These are phyloP conservation scores for Podospora conica DNA, from an alignment of 495 filamentous ascomycete species.

Conservation along the genomic window DNA sequence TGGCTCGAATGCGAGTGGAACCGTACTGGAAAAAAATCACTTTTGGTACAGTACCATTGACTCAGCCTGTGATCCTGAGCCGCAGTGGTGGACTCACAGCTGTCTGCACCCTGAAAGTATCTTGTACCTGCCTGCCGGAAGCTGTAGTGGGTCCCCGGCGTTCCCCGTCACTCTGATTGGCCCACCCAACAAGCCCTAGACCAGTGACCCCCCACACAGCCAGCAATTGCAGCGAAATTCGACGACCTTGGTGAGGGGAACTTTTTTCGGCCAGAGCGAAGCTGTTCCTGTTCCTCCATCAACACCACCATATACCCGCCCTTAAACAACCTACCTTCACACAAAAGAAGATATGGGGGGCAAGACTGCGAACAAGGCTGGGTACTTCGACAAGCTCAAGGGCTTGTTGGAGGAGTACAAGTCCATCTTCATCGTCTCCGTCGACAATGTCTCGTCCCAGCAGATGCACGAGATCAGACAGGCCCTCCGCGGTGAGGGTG, in stretches of 20 bases:
- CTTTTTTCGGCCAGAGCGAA: constrained; percentile 13
- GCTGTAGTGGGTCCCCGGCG: constrained; percentile 2
- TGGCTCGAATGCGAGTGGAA: not conserved
- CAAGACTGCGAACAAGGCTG: constrained; percentile 87
- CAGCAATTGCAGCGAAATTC: constrained; percentile 28
- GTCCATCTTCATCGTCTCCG: constrained; percentile 92
- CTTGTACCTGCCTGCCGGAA: not conserved
- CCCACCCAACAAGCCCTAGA: constrained; percentile 26
- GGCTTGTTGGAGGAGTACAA: constrained; percentile 83
- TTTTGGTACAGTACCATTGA: not conserved
- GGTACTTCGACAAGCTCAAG: constrained; percentile 99
- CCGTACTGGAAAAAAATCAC: not conserved
- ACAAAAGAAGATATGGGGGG: constrained; percentile 99
- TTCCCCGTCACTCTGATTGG: constrained; percentile 14
- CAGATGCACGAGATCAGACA: constrained; percentile 99
- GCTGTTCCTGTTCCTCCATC: constrained; percentile 18
- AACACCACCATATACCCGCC: constrained; percentile 45
- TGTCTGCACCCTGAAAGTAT: not conserved
- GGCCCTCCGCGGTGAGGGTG: constrained; percentile 76
- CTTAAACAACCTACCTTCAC: constrained; percentile 97
- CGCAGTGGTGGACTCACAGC: not conserved
- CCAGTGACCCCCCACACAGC: constrained; percentile 20
- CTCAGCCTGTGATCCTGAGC: no score
- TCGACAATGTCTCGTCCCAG: constrained; percentile 97
- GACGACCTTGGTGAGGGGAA: constrained; percentile 12